Evolutionary conservation across 345 rosid genomes (phyloP).

Genomic region (Sonneratia alba): DNA sequence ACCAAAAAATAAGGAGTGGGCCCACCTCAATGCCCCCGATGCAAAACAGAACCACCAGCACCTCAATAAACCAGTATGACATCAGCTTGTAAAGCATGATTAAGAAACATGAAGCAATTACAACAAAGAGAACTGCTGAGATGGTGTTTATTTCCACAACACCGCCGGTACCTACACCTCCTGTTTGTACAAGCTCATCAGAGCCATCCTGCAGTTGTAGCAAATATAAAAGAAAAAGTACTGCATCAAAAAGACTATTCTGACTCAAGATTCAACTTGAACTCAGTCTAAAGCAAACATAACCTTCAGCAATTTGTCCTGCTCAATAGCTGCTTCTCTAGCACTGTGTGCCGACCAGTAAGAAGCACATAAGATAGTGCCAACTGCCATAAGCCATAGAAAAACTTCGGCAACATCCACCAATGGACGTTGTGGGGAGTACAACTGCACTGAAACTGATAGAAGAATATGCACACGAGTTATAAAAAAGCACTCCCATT

Average conservation of each 20-base stretch:
- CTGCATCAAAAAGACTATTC: background rate
- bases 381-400: conserved; percentile 97
- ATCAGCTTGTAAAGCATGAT: conserved; percentile 94
- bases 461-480: conserved; percentile 8
- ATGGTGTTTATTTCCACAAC: conserved; percentile 61
- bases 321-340: conserved; percentile 81
- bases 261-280: background rate
- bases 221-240: background rate
- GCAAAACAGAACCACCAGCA: conserved; percentile 88
- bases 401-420: conserved; percentile 98
- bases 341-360: conserved; percentile 95
- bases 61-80: conserved; percentile 89
- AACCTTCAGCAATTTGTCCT: conserved; percentile 87
- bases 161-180: conserved; percentile 46
- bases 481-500: background rate
- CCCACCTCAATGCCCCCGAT: conserved; percentile 94
- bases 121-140: conserved; percentile 80
- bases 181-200: conserved; percentile 36
- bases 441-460: conserved; percentile 78
- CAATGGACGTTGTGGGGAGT: conserved; percentile 81
- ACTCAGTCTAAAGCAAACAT: background rate
- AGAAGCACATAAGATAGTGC: conserved; percentile 82
- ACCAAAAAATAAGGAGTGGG: conserved; percentile 8
- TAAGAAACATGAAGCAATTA: conserved; percentile 89
- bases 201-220: conserved; percentile 56